Evolutionary conservation across 1,139 yeast genomes (phyloP).

Genomic region (Torulaspora pretoriensis): DNA sequence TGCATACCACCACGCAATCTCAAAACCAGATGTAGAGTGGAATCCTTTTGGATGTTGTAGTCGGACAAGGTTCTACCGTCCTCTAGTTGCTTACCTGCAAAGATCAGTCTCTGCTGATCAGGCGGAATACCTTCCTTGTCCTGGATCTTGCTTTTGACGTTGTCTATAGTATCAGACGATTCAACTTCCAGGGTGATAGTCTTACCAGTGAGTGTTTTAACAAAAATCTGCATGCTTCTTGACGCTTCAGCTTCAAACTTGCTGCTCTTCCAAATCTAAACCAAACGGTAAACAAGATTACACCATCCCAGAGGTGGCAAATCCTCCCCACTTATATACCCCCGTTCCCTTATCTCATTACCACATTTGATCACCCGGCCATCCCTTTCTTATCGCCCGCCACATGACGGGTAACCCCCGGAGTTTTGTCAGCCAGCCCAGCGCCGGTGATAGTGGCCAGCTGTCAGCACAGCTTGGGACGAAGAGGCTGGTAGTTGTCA

Average conservation of each 20-base stretch:
- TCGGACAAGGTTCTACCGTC: conserved; percentile 85
- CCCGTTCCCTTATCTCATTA: conserved; percentile 3
- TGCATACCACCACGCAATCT: conserved; percentile 85
- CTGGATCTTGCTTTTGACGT: conserved; percentile 95
- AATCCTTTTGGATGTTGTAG: conserved; percentile 88
- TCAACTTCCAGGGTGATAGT: conserved; percentile 67
- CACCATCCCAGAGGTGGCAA: conserved; percentile 9
- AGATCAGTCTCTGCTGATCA: conserved; percentile 96
- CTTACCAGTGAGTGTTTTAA: conserved; percentile 62
- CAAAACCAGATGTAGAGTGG: conserved; percentile 77
- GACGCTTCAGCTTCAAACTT: background rate
- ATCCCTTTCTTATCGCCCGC: conserved; percentile 1
- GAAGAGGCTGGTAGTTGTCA: background rate
- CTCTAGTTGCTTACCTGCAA: conserved; percentile 93
- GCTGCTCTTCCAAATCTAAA: background rate
- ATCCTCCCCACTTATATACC: conserved; percentile 7
- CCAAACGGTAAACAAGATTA: too few relatives aligned
- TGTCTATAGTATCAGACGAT: conserved; percentile 67
- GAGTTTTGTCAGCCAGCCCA: background rate
- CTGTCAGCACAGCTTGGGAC: background rate
- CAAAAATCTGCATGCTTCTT: conserved; percentile 48
- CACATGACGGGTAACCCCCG: conserved; percentile 1
- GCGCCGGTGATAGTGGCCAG: background rate
- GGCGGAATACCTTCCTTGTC: conserved; percentile 99
- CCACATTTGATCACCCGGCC: conserved; percentile 2